These are phyloP conservation scores for Apiotrichum veenhuisii DNA, from an alignment of 1,284 basidiomycete genomes.

Conservation along the genomic window DNA sequence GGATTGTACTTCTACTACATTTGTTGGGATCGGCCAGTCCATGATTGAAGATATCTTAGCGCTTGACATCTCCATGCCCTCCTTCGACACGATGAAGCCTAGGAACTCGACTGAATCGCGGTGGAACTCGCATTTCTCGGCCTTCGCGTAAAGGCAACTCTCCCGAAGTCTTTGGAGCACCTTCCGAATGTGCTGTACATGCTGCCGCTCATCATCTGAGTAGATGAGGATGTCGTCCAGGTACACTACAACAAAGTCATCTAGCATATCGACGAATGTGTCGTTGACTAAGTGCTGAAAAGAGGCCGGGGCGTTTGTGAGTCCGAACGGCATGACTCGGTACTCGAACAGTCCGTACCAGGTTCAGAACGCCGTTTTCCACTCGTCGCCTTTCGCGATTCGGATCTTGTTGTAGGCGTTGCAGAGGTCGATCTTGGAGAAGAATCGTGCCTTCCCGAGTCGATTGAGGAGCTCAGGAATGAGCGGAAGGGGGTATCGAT, in stretches of 20 bases:
- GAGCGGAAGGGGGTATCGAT: conserved; percentile 32
- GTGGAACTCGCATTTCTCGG: conserved; percentile 51
- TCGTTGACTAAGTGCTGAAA: conserved; percentile 45
- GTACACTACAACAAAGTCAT: conserved; percentile 36
- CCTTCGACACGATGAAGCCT: conserved; percentile 31
- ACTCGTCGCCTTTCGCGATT: conserved; percentile 34
- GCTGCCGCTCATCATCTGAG: conserved; percentile 49
- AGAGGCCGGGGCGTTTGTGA: conserved; percentile 39
- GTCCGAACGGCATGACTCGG: conserved; percentile 50
- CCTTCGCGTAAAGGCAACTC: conserved; percentile 44
- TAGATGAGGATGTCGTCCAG: conserved; percentile 50
- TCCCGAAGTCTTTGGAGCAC: conserved; percentile 48
- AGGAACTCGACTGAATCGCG: not conserved
- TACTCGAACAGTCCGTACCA: conserved; percentile 48
- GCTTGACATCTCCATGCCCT: conserved; percentile 39
- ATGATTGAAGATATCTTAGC: conserved; percentile 21
- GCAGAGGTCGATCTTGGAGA: conserved; percentile 42
- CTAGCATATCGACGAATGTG: conserved; percentile 30
- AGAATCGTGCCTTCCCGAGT: conserved; percentile 35
- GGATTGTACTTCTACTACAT: conserved; percentile 42
- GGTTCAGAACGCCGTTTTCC: conserved; percentile 48
- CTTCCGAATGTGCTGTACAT: conserved; percentile 25
- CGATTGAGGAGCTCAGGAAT: conserved; percentile 31
- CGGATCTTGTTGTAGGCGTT: conserved; percentile 39
- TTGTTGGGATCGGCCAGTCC: too few relatives aligned